Percentiles rank a stretch among this genome's conserved stretches.
Evolutionary conservation across 2,329 filamentous ascomycete species (phyloP).

Genomic region (Pseudocercospora macadamiae): DNA sequence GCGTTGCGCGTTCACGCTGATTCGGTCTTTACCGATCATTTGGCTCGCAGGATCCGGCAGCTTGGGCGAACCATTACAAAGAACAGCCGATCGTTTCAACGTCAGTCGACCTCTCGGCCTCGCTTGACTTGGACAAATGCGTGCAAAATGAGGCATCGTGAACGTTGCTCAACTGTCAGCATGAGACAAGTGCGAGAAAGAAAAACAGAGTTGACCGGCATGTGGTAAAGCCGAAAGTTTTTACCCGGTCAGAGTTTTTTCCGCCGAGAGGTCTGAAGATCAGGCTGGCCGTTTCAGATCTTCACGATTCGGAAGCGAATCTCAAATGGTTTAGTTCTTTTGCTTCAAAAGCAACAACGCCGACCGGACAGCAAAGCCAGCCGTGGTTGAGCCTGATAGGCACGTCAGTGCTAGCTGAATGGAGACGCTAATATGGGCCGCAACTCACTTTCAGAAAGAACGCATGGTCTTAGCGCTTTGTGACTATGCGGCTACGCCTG

Average conservation of each 20-base stretch:
- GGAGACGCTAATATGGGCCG: not conserved
- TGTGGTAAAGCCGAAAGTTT: not conserved
- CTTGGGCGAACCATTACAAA: constrained; percentile 5
- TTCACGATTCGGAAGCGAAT: not conserved
- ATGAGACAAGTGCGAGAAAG: not conserved
- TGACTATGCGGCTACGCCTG: not conserved
- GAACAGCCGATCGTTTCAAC: not conserved
- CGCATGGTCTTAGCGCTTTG: not conserved
- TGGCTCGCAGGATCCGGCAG: constrained; percentile 8
- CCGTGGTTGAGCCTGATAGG: not conserved
- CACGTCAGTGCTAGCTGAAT: not conserved
- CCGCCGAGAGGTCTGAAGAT: not conserved
- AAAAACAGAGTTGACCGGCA: not conserved
- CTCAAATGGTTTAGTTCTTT: not conserved
- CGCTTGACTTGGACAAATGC: not conserved
- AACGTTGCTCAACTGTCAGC: not conserved
- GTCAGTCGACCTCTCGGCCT: not conserved
- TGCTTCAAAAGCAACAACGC: not conserved
- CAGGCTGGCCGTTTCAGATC: not conserved
- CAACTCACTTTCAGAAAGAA: not conserved
- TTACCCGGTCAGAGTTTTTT: not conserved
- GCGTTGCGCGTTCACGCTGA: not conserved
- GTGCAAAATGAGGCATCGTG: not conserved
- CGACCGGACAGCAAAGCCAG: not conserved
- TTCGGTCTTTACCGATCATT: not conserved